Evolutionary conservation across 176 grass and related monocot genomes (phyloP).

Genomic region (Saccharum officinarum): DNA sequence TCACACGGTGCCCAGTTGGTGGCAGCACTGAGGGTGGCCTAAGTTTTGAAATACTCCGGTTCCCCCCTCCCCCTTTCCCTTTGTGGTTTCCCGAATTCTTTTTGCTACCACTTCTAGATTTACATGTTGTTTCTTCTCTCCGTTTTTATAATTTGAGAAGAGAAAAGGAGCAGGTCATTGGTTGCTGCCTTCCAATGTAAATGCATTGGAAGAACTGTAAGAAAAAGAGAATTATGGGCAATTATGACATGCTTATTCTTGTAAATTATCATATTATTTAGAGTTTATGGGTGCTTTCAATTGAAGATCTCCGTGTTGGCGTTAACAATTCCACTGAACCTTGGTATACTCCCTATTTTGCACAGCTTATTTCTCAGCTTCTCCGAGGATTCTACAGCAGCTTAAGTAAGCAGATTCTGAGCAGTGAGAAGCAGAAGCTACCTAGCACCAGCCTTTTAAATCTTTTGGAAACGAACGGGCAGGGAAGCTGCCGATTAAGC

Average conservation of each 20-base stretch:
- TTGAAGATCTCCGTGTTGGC: neutral
- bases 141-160: constrained; percentile 34
- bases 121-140: constrained; percentile 26
- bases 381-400: neutral
- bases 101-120: constrained; percentile 28
- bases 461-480: too few species aligned
- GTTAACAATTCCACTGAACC: neutral
- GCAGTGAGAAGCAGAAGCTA: too few species aligned
- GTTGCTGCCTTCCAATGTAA: constrained; percentile 40
- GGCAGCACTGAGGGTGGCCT: constrained; percentile 31
- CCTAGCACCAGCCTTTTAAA: too few species aligned
- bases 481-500: too few species aligned
- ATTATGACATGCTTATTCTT: constrained; percentile 3
- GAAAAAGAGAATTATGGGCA: neutral
- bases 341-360: neutral
- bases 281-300: neutral
- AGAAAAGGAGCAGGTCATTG: constrained; percentile 23
- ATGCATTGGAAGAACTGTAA: constrained; percentile 26
- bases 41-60: constrained; percentile 33
- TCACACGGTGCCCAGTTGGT: neutral
- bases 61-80: neutral
- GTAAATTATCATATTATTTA: constrained; percentile 15
- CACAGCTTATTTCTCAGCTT: neutral
- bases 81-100: neutral
- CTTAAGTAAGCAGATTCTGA: too few species aligned